phyloP scores from a whole-genome alignment of 441 rosid species.

The Euphorbia celastroides region DNA sequence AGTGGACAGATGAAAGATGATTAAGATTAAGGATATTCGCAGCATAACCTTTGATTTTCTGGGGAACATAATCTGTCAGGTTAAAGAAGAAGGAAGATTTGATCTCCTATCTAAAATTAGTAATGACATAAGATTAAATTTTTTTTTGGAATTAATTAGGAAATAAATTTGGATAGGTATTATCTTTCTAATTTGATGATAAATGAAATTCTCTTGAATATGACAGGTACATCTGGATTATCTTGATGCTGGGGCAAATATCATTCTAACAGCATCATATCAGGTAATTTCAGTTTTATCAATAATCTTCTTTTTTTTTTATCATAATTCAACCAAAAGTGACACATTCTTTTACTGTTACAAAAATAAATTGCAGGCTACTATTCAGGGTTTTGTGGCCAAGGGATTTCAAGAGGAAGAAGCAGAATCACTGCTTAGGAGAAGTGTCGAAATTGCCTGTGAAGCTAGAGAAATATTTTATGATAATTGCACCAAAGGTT shows the following conservation, averaged over 20 bases:
- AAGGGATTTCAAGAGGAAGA: slow-evolving; percentile 63
- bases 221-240: slow-evolving; percentile 86
- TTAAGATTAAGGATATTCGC: not conserved
- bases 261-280: slow-evolving; percentile 74
- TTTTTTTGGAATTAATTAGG: too few relatives aligned
- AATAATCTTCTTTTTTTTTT: too few relatives aligned
- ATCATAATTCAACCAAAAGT: too few relatives aligned
- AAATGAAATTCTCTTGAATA: slow-evolving; percentile 5
- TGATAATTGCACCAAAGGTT: slow-evolving; percentile 50
- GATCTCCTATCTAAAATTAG: not conserved
- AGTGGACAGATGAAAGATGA: not conserved
- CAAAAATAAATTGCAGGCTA: slow-evolving; percentile 58
- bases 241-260: slow-evolving; percentile 82
- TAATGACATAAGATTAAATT: not conserved
- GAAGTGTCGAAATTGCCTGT: slow-evolving; percentile 73
- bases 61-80: not conserved
- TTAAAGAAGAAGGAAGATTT: not conserved
- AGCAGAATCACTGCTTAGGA: slow-evolving; percentile 56
- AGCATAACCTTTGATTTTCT: not conserved
- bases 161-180: too few relatives aligned
- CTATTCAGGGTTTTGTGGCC: slow-evolving; percentile 81
- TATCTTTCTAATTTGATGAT: not conserved
- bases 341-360: too few relatives aligned
- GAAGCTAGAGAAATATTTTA: slow-evolving; percentile 70
- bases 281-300: slow-evolving; percentile 36